These are phyloP conservation scores for Nicotiana obtusifolia DNA, from an alignment of 257 asterid species.

Conservation along the genomic window DNA sequence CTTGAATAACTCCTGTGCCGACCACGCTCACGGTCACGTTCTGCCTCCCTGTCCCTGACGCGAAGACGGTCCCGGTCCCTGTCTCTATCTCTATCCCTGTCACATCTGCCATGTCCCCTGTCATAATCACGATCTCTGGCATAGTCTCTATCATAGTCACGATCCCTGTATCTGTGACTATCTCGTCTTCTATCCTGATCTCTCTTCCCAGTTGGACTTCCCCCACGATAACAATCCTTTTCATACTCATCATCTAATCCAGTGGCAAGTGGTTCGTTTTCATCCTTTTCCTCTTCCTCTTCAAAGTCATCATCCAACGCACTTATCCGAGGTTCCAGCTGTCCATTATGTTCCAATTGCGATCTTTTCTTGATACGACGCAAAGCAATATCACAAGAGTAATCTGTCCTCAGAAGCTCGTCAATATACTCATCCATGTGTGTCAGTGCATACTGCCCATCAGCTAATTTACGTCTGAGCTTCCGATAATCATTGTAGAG, in stretches of 20 bases:
- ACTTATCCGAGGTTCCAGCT: slow-evolving; percentile 87
- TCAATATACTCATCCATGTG: slow-evolving; percentile 88
- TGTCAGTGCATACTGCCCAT: slow-evolving; percentile 64
- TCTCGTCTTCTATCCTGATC: slow-evolving; percentile 87
- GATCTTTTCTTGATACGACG: slow-evolving; percentile 85
- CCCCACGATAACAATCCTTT: slow-evolving; percentile 68
- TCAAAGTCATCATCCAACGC: slow-evolving; percentile 98
- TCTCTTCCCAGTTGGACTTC: slow-evolving; percentile 78
- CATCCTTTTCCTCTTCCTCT: slow-evolving; percentile 97
- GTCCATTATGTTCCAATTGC: slow-evolving; percentile 68
- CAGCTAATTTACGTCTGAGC: slow-evolving; percentile 52
- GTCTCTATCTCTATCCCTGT: slow-evolving; percentile 41
- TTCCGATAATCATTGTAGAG: slow-evolving; percentile 90
- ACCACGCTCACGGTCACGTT: slow-evolving; percentile 68
- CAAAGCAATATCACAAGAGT: slow-evolving; percentile 83
- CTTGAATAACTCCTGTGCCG: slow-evolving; percentile 72
- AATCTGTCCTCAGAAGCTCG: slow-evolving; percentile 78
- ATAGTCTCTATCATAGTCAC: slow-evolving; percentile 49
- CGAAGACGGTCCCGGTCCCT: slow-evolving; percentile 65
- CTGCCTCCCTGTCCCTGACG: slow-evolving; percentile 56
- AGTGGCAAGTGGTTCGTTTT: slow-evolving; percentile 61
- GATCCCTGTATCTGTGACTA: slow-evolving; percentile 72
- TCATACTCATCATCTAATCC: slow-evolving; percentile 54
- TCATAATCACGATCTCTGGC: slow-evolving; percentile 63
- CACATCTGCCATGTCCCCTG: slow-evolving; percentile 48